phyloP scores from a whole-genome alignment of 2,329 filamentous ascomycete species.

The Penicillium sp. region DNA sequence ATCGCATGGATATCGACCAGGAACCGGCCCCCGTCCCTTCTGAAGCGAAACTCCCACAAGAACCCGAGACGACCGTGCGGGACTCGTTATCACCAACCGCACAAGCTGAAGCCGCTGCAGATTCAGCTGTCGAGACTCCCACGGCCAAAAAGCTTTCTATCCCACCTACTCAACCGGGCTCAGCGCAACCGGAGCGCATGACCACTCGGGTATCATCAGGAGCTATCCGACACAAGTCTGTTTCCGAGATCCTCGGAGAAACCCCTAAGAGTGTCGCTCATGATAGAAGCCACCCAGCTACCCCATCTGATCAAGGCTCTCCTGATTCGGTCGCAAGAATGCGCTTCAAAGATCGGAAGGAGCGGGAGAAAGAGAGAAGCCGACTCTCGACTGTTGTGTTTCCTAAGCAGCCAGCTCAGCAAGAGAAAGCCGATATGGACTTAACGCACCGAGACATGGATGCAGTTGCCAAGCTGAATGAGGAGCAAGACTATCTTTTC shows the following conservation, averaged over 20 bases:
- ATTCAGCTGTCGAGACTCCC: conserved; percentile 12
- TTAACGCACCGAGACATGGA: conserved; percentile 46
- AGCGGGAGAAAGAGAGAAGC: conserved; percentile 58
- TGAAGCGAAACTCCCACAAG: conserved; percentile 18
- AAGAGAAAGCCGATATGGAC: conserved; percentile 49
- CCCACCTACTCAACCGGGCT: conserved; percentile 27
- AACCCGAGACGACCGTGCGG: conserved; percentile 6
- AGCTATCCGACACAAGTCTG: conserved; percentile 68
- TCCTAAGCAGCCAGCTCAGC: conserved; percentile 61
- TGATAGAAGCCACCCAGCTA: conserved; percentile 37
- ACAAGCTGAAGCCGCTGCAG: conserved; percentile 14
- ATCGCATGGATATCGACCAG: conserved; percentile 22
- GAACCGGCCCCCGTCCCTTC: conserved; percentile 11
- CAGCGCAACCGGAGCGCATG: conserved; percentile 55
- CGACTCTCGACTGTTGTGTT: conserved; percentile 76
- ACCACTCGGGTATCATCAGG: conserved; percentile 70
- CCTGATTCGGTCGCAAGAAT: conserved; percentile 40
- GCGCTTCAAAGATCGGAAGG: conserved; percentile 52
- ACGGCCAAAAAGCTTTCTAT: conserved; percentile 23
- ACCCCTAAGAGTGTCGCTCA: conserved; percentile 43
- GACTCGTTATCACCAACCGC: conserved; percentile 21
- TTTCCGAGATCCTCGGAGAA: conserved; percentile 69
- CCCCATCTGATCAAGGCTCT: conserved; percentile 22
- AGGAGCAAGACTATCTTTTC: conserved; percentile 61
- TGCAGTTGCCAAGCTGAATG: conserved; percentile 47